A percentile compares a stretch with the other conserved stretches of the same genome.
Conservation (phyloP, 2,329 filamentous ascomycete genomes). For the Sporothrix inflata region DNA sequence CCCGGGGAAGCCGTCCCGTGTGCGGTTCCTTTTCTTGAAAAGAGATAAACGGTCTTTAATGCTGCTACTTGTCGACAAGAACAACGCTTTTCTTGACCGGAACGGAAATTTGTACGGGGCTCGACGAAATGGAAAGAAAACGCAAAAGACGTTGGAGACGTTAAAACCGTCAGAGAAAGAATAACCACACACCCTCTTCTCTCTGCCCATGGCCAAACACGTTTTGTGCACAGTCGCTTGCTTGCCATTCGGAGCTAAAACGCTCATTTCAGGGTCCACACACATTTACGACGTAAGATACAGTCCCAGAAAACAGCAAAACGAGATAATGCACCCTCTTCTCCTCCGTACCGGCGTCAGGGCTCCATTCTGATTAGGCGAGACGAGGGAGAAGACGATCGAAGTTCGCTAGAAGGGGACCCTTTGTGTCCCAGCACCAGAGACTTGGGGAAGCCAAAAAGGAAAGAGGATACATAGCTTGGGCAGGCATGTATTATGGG, state of each 20-base stretch:
- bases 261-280: conserved; percentile 17
- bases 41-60: neutral
- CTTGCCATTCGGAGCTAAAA: neutral
- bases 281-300: neutral
- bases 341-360: neutral
- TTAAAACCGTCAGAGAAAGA: neutral
- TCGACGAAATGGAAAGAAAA: neutral
- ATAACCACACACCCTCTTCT: neutral
- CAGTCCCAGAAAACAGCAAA: neutral
- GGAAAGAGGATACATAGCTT: neutral
- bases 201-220: neutral
- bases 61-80: neutral
- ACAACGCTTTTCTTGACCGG: neutral
- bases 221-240: neutral
- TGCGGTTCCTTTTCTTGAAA: neutral
- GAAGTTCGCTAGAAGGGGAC: conserved; percentile 9
- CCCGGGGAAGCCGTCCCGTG: conserved; percentile 19
- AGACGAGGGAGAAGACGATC: conserved; percentile 1
- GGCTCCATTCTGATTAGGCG: neutral
- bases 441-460: neutral
- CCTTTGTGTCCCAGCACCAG: neutral
- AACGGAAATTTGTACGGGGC: neutral
- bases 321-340: conserved; percentile 3
- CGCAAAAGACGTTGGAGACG: neutral
- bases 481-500: neutral